phyloP scores from a whole-genome alignment of 495 filamentous ascomycete genomes.

The Choiromyces venosus region DNA sequence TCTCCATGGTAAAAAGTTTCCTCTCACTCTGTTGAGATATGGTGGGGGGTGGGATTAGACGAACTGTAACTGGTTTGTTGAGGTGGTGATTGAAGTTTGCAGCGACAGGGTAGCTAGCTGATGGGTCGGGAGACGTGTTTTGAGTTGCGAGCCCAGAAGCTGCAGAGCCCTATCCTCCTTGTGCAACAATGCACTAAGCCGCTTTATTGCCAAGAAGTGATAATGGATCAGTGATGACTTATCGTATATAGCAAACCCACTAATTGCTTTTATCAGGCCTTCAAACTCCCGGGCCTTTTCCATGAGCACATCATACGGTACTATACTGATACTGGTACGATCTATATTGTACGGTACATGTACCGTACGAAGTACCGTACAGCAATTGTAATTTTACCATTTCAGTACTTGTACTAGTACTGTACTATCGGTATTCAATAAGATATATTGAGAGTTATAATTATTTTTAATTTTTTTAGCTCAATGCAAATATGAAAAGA shows the following conservation, averaged over 20 bases:
- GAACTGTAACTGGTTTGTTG: background rate
- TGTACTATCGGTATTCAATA: background rate
- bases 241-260: background rate
- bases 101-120: background rate
- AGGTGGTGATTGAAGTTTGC: background rate
- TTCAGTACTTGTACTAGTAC: background rate
- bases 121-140: conserved; percentile 14
- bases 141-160: conserved; percentile 1
- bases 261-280: background rate
- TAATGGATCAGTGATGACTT: background rate
- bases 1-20: conserved; percentile 4
- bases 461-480: background rate
- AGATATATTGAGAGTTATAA: background rate
- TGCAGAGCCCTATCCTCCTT: background rate
- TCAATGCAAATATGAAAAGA: background rate
- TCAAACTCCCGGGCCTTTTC: background rate
- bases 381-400: background rate
- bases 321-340: too few species aligned
- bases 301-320: background rate
- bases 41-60: background rate
- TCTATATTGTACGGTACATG: too few species aligned
- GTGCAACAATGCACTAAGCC: background rate
- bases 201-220: background rate
- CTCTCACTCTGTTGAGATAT: background rate
- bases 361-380: background rate